Conservation (phyloP, 2,329 filamentous ascomycete species). For the Colletotrichum karsti region DNA sequence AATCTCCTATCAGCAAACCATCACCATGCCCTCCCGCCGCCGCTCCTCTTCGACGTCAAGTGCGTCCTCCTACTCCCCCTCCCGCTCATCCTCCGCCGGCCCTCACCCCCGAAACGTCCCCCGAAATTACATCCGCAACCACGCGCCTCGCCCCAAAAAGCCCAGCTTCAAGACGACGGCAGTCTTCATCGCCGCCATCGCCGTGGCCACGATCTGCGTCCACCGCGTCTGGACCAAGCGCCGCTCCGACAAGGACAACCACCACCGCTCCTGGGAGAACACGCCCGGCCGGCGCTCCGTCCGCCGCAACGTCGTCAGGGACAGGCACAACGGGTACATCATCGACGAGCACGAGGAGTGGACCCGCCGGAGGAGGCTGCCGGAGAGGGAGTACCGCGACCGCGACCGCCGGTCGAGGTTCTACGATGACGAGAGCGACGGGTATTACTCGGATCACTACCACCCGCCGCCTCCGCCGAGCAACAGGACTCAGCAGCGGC, state of each 20-base stretch:
- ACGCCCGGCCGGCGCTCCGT: slow-evolving; percentile 10
- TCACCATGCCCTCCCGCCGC: background rate
- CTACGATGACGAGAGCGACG: slow-evolving; percentile 26
- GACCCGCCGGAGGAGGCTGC: background rate
- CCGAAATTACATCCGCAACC: background rate
- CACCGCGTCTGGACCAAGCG: slow-evolving; percentile 46
- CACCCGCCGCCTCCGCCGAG: no score
- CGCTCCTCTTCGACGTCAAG: background rate
- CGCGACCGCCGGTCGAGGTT: background rate
- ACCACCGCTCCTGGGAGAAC: slow-evolving; percentile 40
- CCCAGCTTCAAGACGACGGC: slow-evolving; percentile 40
- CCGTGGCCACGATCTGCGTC: slow-evolving; percentile 42
- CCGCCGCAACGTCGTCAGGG: slow-evolving; percentile 23
- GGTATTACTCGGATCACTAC: slow-evolving; percentile 12
- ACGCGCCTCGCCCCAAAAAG: slow-evolving; percentile 1
- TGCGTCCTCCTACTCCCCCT: background rate
- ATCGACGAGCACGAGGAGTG: background rate
- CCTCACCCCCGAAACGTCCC: slow-evolving; percentile 15
- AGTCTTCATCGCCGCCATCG: slow-evolving; percentile 43
- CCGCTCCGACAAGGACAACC: slow-evolving; percentile 36
- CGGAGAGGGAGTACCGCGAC: background rate
- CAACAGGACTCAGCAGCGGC: slow-evolving; percentile 24
- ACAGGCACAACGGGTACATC: slow-evolving; percentile 16
- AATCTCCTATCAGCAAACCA: background rate
- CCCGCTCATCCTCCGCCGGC: slow-evolving; percentile 20